Percentiles rank a stretch among this genome's conserved stretches.
Evolutionary conservation across 2,329 filamentous ascomycete species (phyloP).

Genomic region (Penicillium sp.): DNA sequence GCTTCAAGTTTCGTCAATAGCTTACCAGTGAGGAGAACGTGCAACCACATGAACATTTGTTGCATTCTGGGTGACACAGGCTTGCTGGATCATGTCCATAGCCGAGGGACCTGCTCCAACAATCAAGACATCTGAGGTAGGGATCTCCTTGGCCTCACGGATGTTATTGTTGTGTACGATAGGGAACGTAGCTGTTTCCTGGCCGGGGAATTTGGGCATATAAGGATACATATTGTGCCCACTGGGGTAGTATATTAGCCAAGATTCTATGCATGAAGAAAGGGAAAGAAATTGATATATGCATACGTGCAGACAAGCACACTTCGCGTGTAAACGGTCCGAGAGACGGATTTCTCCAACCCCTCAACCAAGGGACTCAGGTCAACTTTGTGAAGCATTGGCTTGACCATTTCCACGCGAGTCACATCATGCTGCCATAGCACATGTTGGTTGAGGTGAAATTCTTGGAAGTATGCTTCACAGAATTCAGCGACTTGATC

Average conservation of each 20-base stretch:
- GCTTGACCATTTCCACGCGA: conserved; percentile 5
- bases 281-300: not conserved
- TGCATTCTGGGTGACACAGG: conserved; percentile 1
- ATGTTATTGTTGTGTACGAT: conserved; percentile 8
- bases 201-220: conserved; percentile 6
- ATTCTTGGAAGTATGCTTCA: conserved; percentile 5
- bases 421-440: conserved; percentile 5
- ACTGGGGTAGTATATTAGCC: not conserved
- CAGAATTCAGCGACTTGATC: conserved; percentile 7
- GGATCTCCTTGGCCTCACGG: conserved; percentile 2
- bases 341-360: not conserved
- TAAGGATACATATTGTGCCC: conserved; percentile 6
- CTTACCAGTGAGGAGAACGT: conserved; percentile 5
- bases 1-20: not conserved
- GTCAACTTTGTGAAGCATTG: conserved; percentile 6
- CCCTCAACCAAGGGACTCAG: conserved; percentile 1
- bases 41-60: conserved; percentile 3
- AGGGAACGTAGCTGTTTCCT: conserved; percentile 9
- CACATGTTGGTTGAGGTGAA: conserved; percentile 3
- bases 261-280: not conserved
- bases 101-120: conserved; percentile 5
- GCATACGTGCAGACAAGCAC: conserved; percentile 7
- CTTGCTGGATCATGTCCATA: conserved; percentile 6
- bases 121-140: conserved; percentile 3
- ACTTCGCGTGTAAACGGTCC: conserved; percentile 4